Evolutionary conservation across 805 yeast genomes (phyloP).

Genomic region (Candida boleticola): DNA sequence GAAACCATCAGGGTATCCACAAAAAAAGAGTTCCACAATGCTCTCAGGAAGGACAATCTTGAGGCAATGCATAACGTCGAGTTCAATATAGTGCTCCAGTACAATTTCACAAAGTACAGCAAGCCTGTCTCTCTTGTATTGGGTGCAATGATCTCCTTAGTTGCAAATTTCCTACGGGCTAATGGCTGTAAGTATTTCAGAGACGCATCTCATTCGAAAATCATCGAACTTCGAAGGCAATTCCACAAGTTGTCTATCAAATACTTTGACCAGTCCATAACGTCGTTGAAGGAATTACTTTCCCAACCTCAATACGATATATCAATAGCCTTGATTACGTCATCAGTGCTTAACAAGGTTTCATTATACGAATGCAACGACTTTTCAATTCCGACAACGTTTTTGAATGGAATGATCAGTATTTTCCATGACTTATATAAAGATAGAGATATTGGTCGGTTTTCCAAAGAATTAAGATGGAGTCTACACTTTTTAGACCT

Average conservation of each 20-base stretch:
- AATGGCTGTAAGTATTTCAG: constrained; percentile 2
- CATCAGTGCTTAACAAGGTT: constrained; percentile 19
- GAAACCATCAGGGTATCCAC: not conserved
- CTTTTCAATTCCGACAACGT: constrained; percentile 15
- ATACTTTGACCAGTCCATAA: constrained; percentile 14
- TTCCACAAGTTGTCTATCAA: constrained; percentile 8
- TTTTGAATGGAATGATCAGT: constrained; percentile 19
- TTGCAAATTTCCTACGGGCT: not conserved
- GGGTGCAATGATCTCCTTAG: not conserved
- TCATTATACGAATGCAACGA: constrained; percentile 19
- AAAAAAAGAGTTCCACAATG: not conserved
- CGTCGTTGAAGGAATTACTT: constrained; percentile 6
- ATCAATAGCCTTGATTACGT: constrained; percentile 16
- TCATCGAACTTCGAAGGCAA: not conserved
- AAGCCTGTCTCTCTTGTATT: not conserved
- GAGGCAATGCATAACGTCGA: constrained; percentile 2
- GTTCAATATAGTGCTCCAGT: not conserved
- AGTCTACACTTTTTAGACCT: constrained; percentile 14
- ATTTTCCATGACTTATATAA: constrained; percentile 15
- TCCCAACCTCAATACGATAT: constrained; percentile 9
- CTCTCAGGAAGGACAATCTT: not conserved
- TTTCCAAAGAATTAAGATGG: constrained; percentile 7
- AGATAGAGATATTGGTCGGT: not conserved
- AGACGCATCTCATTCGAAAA: not conserved
- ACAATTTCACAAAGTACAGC: not conserved